Evolutionary conservation across 2,329 filamentous ascomycete species (phyloP).

Genomic region (Bertia moriformis): DNA sequence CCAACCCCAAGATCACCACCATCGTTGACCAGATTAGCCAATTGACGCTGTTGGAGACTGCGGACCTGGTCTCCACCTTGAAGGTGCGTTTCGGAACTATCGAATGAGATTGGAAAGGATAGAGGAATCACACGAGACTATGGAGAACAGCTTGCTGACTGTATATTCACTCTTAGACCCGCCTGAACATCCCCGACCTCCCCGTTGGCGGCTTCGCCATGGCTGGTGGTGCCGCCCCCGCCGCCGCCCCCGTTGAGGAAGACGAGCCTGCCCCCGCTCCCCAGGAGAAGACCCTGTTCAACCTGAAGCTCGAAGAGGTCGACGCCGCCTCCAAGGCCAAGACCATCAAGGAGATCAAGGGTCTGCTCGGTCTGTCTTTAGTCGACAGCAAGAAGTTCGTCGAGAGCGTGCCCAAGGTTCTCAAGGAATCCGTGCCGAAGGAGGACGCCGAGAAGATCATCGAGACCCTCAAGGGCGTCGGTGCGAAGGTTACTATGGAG

Average conservation of each 20-base stretch:
- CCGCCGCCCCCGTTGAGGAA: conserved; percentile 60
- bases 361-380: conserved; percentile 80
- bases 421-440: conserved; percentile 98
- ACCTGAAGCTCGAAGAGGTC: conserved; percentile 81
- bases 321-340: conserved; percentile 87
- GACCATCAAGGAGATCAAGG: conserved; percentile 99
- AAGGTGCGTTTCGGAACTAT: conserved; percentile 63
- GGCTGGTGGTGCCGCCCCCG: conserved; percentile 27
- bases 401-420: conserved; percentile 89
- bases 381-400: conserved; percentile 99
- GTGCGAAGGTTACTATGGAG: conserved; percentile 81
- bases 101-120: too few species aligned
- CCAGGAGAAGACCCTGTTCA: conserved; percentile 96
- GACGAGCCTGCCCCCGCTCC: conserved; percentile 78
- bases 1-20: conserved; percentile 78
- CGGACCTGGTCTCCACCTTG: conserved; percentile 81
- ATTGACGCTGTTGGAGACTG: conserved; percentile 93
- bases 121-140: too few species aligned
- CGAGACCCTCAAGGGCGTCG: conserved; percentile 81
- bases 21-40: conserved; percentile 99
- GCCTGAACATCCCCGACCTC: conserved; percentile 94
- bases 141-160: too few species aligned
- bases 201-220: conserved; percentile 79
- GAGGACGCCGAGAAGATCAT: conserved; percentile 99
- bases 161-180: too few species aligned